phyloP scores from a whole-genome alignment of 1,284 basidiomycete species.

The Tetrapyrgos nigripes region DNA sequence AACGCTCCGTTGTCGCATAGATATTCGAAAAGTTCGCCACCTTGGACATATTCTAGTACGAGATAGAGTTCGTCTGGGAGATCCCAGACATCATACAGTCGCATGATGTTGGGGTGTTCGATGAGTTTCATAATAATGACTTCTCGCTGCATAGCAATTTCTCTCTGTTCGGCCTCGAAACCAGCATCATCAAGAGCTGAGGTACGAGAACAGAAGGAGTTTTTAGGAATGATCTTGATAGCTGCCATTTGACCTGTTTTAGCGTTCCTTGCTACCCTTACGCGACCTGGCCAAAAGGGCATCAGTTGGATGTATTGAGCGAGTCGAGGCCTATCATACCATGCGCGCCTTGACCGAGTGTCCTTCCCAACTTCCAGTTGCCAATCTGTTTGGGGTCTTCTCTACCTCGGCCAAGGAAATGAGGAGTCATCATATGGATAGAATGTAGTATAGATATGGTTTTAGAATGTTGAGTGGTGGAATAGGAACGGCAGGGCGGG shows the following conservation, averaged over 20 bases:
- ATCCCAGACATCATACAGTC: conserved; percentile 98
- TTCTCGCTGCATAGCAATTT: conserved; percentile 92
- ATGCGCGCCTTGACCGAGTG: conserved; percentile 91
- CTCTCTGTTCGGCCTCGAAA: conserved; percentile 69
- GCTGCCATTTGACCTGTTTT: conserved; percentile 92
- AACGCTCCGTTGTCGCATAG: conserved; percentile 77
- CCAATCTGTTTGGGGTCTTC: conserved; percentile 85
- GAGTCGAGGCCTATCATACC: conserved; percentile 56
- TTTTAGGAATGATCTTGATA: conserved; percentile 96
- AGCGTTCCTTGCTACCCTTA: conserved; percentile 90
- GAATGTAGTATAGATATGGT: conserved; percentile 2
- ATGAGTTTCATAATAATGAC: conserved; percentile 99
- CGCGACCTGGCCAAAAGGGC: conserved; percentile 67
- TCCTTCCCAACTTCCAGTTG: conserved; percentile 92
- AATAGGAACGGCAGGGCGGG: background rate
- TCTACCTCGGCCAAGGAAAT: conserved; percentile 31
- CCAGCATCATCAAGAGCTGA: conserved; percentile 71
- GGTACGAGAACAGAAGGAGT: conserved; percentile 71
- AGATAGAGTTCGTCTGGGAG: conserved; percentile 90
- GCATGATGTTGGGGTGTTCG: conserved; percentile 95
- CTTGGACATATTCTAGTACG: conserved; percentile 96
- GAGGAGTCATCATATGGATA: conserved; percentile 30
- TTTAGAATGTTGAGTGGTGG: conserved; percentile 5
- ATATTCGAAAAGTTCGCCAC: conserved; percentile 97
- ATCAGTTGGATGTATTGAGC: background rate